A percentile compares a stretch with the other conserved stretches of the same genome.
Conservation (phyloP, 2,329 filamentous ascomycete genomes). For the Chaetomium globosum region DNA sequence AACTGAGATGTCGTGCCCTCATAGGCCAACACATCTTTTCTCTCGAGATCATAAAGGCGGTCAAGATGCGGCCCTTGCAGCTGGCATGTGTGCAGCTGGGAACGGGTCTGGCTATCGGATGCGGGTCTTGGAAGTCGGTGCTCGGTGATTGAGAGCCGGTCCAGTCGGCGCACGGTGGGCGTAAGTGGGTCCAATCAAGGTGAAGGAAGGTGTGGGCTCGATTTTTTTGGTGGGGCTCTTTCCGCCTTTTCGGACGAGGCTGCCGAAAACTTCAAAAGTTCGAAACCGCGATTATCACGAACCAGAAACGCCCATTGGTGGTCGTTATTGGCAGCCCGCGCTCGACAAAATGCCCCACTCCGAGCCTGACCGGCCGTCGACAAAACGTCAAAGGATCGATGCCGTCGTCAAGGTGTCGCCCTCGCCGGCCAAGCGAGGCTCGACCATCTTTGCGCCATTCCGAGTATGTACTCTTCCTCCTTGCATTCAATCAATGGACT, state of each 20-base stretch:
- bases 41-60: conserved; percentile 22
- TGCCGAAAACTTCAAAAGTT: conserved; percentile 32
- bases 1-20: conserved; percentile 19
- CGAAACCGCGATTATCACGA: conserved; percentile 13
- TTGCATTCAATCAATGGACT: too few relatives aligned
- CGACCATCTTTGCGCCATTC: conserved; percentile 90
- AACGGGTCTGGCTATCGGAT: conserved; percentile 12
- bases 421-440: conserved; percentile 48
- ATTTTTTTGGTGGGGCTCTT: conserved; percentile 31
- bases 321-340: conserved; percentile 24
- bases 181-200: conserved; percentile 10
- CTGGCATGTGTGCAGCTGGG: background rate
- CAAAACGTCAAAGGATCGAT: conserved; percentile 75
- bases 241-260: conserved; percentile 27
- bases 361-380: conserved; percentile 62
- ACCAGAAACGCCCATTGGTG: conserved; percentile 16
- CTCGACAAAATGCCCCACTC: conserved; percentile 57
- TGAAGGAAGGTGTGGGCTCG: conserved; percentile 26
- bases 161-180: conserved; percentile 1
- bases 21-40: conserved; percentile 21
- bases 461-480: conserved; percentile 60
- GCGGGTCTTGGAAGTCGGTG: conserved; percentile 11
- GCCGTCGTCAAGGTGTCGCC: conserved; percentile 41
- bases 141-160: conserved; percentile 12
- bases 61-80: conserved; percentile 21